phyloP scores from a whole-genome alignment of 805 yeast genomes.

The Kuraishia capsulata region DNA sequence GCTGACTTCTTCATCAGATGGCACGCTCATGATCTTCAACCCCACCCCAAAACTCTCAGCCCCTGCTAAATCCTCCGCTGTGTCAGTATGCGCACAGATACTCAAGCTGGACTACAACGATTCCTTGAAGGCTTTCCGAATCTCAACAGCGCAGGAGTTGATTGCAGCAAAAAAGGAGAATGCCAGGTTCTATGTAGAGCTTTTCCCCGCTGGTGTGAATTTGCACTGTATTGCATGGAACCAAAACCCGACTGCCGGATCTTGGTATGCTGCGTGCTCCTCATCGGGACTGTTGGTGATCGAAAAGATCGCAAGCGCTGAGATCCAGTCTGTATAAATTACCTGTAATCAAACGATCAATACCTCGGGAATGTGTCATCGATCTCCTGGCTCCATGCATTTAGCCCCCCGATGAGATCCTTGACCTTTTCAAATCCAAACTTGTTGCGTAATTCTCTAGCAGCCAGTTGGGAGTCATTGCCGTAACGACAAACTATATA shows the following conservation, averaged over 20 bases:
- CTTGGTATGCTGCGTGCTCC: conserved; percentile 14
- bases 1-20: conserved; percentile 10
- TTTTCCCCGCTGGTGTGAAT: conserved; percentile 9
- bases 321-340: neutral
- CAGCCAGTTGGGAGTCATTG: conserved; percentile 82
- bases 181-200: conserved; percentile 7
- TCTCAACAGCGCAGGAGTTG: conserved; percentile 12
- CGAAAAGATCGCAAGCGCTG: conserved; percentile 13
- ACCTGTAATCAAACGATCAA: too few relatives aligned
- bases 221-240: conserved; percentile 12
- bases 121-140: conserved; percentile 9
- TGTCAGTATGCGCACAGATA: conserved; percentile 9
- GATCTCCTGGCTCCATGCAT: conserved; percentile 52
- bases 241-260: conserved; percentile 8
- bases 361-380: conserved; percentile 60
- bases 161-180: conserved; percentile 5
- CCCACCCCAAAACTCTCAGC: conserved; percentile 8
- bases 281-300: conserved; percentile 20
- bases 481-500: conserved; percentile 80
- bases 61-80: conserved; percentile 4
- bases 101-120: conserved; percentile 13
- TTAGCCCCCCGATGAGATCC: conserved; percentile 76
- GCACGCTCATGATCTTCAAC: conserved; percentile 11
- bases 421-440: conserved; percentile 39
- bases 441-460: conserved; percentile 40